Conservation (phyloP, 2,329 filamentous ascomycete species). For the Nemania sp. region DNA sequence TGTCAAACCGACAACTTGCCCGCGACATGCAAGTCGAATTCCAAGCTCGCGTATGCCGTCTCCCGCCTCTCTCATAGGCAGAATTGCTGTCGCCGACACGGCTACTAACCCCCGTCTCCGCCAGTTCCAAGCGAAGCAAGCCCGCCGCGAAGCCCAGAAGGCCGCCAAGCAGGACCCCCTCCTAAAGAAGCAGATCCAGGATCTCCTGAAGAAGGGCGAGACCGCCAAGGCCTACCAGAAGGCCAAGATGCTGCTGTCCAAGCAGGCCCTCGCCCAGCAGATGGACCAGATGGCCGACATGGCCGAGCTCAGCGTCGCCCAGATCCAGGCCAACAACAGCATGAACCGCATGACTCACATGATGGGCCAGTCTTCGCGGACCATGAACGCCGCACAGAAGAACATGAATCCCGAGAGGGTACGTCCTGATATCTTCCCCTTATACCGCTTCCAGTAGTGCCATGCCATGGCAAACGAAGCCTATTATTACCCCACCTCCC, state of each 20-base stretch:
- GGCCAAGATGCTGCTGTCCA: conserved; percentile 64
- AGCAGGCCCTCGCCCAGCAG: conserved; percentile 65
- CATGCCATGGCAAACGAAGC: too few species aligned
- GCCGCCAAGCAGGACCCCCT: conserved; percentile 64
- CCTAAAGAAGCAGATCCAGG: conserved; percentile 66
- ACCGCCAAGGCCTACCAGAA: conserved; percentile 67
- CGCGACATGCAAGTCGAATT: conserved; percentile 68
- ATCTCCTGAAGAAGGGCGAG: conserved; percentile 65
- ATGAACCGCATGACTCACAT: conserved; percentile 69
- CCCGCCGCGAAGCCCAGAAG: conserved; percentile 64
- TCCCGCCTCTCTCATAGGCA: neutral
- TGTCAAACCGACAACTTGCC: conserved; percentile 63
- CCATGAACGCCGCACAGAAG: conserved; percentile 62
- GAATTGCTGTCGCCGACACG: neutral
- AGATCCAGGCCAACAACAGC: conserved; percentile 67
- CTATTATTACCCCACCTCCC: too few species aligned
- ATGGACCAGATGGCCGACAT: conserved; percentile 69
- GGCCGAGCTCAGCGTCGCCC: conserved; percentile 62
- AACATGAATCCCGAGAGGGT: conserved; percentile 64
- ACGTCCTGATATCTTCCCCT: conserved; percentile 12
- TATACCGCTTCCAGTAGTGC: too few species aligned
- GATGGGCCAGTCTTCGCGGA: conserved; percentile 63
- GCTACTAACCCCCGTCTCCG: neutral
- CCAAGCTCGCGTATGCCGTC: conserved; percentile 56
- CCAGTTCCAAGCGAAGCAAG: conserved; percentile 65